Evolutionary conservation across 176 grass and related monocot species (phyloP), one percentile per base, ranked within the genome.

Genomic region (Eragrostis curvula): DNA sequence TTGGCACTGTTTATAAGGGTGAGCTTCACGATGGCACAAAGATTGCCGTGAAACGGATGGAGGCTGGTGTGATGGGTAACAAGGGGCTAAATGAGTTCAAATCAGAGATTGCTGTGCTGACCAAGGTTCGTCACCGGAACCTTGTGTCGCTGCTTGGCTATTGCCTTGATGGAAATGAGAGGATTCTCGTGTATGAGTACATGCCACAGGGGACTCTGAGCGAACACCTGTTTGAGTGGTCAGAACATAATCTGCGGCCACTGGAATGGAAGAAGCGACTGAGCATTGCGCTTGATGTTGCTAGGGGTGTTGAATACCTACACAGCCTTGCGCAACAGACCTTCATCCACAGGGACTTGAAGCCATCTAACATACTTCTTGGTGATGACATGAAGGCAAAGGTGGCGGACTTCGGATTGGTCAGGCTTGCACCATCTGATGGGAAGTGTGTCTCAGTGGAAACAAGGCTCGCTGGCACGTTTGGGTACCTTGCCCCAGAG

Each of bases 381-480:
- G 84, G 95, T 16, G 95, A 97, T 59, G 95, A 97, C 86, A 97
- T 97, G 95, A 97, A 93, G 78, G 95, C 95, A 27, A 97, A 97
- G 88, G 95, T 97, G 76, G 95, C 95, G 0, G 95, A 97, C 82
- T 97, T 97, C 49, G 95, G 92, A 89, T 84, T 97, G 55, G 95
- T 97, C 52, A 81, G 95, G 58, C 92, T 97, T 70, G 95, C 90
- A 56, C 94, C 92, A 49, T 74, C 94, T 43, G 95, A 97, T 79
- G 95, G 92, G 51, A 97, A 97, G 41, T 92, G 92, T 74, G 89
- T 87, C 75, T 94, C 88, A 10, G 74, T 97, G 36, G 92, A 97
- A 78, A 94, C 95, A 25, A 91, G 86, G 40, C 88, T 97, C 45
- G 95, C 95, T 13, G 95, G 95, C 45, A 97, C 95, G 17, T 97